phyloP scores from a whole-genome alignment of 2,329 filamentous ascomycete genomes.

The Hypoxylon sp. region DNA sequence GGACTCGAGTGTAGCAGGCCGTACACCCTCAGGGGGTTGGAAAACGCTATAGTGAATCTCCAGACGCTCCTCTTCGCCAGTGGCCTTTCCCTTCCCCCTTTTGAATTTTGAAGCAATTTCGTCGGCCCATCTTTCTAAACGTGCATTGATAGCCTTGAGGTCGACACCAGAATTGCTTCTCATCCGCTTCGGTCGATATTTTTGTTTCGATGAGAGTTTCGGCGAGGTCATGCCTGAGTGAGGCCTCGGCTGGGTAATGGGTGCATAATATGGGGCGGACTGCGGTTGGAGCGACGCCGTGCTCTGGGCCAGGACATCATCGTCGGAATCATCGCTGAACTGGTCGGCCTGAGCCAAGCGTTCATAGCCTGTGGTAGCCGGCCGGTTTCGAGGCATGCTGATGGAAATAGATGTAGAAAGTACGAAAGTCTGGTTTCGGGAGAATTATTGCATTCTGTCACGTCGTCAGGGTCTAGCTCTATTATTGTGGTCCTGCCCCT shows the following conservation, averaged over 20 bases:
- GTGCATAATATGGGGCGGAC: constrained; percentile 72
- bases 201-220: constrained; percentile 57
- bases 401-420: constrained; percentile 20
- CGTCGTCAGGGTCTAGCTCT: constrained; percentile 10
- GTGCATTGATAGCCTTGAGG: constrained; percentile 97
- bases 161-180: constrained; percentile 89
- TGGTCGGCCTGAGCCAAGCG: constrained; percentile 86
- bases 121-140: constrained; percentile 95
- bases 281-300: constrained; percentile 67
- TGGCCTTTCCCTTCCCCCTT: constrained; percentile 80
- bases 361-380: constrained; percentile 85
- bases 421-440: constrained; percentile 9
- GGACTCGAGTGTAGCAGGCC: constrained; percentile 81
- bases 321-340: constrained; percentile 78
- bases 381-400: constrained; percentile 75
- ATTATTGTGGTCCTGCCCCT: constrained; percentile 29
- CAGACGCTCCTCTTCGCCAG: constrained; percentile 84
- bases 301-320: constrained; percentile 69
- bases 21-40: constrained; percentile 88
- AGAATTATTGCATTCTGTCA: constrained; percentile 44
- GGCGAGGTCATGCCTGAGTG: constrained; percentile 72
- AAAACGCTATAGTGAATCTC: constrained; percentile 99
- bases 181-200: constrained; percentile 62
- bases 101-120: constrained; percentile 99
- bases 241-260: constrained; percentile 71